Base-by-base conservation (phyloP, 2,329 filamentous ascomycete genomes). In the Sarocladium kiliense region DNA sequence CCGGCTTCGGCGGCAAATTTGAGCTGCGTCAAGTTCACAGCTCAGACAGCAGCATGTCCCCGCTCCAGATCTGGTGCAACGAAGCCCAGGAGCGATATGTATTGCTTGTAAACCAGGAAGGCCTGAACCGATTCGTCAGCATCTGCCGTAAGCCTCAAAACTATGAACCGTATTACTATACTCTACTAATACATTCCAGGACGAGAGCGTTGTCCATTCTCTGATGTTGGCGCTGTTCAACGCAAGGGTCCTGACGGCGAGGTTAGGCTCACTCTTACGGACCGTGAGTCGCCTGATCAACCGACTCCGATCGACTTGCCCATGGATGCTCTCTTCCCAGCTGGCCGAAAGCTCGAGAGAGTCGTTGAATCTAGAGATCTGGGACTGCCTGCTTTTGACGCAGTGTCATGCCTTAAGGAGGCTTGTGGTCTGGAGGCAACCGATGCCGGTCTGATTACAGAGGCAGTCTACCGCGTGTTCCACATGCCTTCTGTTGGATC, bases 51-150 rank as follows among this genome's bases (percentile, higher is more conserved):
- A 88, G 90, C 66, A 93, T 99, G 88, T 96, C 90, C 65, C 94
- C 94, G 19, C 82, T 99, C 56, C 90, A 97, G 68, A 96, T 99
- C 47, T 97, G 93, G 92, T 97, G 94, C 71, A 96, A 93, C 64
- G 93, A 97, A 70, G 91, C 94, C 0, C 94, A 99, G 68, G 94
- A 99, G 72, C 82, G 94, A 68, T 99, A 99, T 65, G 94, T 99
- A 7, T 77, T 99, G 64, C 86, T 95, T 9, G 85, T 99, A 59
- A 91, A 92, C 58, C 82, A 84, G 53, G 87, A 94, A 19, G 80
- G 85, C 54, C 81, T 97, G 65, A 91, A 93, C 64, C 85, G 72
- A 77, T 99, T 87, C 65, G 76, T 77, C 44, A 83, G 75, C 67
- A 87, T 87, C 56, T 85, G 82, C 68, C 75, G 75, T 74, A 72